phyloP scores from a whole-genome alignment of 2,329 filamentous ascomycete species.

The Esteya vermicola region DNA sequence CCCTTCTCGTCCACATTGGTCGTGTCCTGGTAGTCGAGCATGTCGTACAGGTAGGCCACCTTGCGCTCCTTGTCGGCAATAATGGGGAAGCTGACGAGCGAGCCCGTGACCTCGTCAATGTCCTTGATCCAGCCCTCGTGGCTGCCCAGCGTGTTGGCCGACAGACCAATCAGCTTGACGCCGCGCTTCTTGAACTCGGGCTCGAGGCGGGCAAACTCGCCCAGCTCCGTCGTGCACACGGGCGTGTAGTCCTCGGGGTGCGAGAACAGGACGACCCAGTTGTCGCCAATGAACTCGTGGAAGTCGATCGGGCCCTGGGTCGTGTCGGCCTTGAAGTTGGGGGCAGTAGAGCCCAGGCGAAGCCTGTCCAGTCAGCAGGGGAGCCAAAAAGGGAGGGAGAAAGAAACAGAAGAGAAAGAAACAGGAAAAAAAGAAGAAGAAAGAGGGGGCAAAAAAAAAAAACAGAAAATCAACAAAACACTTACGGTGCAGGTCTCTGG shows the following conservation, averaged over 20 bases:
- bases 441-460: no score
- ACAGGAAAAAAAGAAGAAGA: no score
- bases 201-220: conserved; percentile 80
- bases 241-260: conserved; percentile 87
- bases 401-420: no score
- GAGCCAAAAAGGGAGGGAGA: no score
- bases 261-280: conserved; percentile 72
- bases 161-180: conserved; percentile 84
- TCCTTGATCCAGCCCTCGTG: conserved; percentile 88
- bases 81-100: conserved; percentile 61
- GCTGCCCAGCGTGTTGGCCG: conserved; percentile 70
- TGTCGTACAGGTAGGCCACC: conserved; percentile 64
- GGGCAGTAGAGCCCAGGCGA: conserved; percentile 52
- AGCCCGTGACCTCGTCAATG: conserved; percentile 64
- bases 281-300: conserved; percentile 66
- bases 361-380: no score
- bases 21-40: conserved; percentile 71
- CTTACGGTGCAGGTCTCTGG: conserved; percentile 20
- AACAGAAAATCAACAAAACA: no score
- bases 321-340: conserved; percentile 74
- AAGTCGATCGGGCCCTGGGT: conserved; percentile 68
- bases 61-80: conserved; percentile 68
- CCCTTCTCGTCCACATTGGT: conserved; percentile 71
- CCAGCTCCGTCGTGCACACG: conserved; percentile 87
- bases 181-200: conserved; percentile 75